These are phyloP conservation scores for Daldinia loculata DNA, from an alignment of 495 filamentous ascomycete genomes.

Conservation along the genomic window DNA sequence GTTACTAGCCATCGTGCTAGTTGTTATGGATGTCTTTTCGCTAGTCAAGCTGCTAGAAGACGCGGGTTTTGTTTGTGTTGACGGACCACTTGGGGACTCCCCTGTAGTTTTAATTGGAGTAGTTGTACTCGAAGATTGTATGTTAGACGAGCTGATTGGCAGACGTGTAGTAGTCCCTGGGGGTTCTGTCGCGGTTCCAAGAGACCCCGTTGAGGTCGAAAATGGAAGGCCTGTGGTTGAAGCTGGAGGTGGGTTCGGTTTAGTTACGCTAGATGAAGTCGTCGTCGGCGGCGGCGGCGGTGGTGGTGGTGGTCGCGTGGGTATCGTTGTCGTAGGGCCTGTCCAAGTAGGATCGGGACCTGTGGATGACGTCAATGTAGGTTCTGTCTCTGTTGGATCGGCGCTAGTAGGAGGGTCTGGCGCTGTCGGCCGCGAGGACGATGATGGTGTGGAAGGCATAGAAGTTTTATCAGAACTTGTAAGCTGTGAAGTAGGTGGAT, in stretches of 20 bases:
- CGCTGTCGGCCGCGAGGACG: neutral
- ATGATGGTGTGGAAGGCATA: neutral
- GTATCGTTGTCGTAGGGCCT: neutral
- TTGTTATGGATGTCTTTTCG: neutral
- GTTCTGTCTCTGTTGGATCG: neutral
- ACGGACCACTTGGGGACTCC: neutral
- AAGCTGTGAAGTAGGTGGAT: conserved; percentile 1
- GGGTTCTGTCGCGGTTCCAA: neutral
- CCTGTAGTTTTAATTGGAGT: neutral
- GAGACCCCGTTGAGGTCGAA: conserved; percentile 1
- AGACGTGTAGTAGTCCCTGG: neutral
- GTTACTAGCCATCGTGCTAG: neutral
- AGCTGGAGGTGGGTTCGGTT: neutral
- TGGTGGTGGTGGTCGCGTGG: neutral
- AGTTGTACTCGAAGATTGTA: conserved; percentile 1
- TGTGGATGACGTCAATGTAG: neutral
- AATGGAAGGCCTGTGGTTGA: conserved; percentile 7
- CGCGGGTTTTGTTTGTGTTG: neutral
- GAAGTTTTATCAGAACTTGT: neutral
- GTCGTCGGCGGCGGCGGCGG: neutral
- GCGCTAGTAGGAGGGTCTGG: neutral
- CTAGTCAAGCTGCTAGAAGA: conserved; percentile 7
- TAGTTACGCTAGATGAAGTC: neutral
- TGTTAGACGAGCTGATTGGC: neutral
- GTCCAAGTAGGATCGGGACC: neutral